Evolutionary conservation across 192 early-diverging fungal species (phyloP), one percentile per base, ranked within the genome.

Genomic region (Coemansia sp.): DNA sequence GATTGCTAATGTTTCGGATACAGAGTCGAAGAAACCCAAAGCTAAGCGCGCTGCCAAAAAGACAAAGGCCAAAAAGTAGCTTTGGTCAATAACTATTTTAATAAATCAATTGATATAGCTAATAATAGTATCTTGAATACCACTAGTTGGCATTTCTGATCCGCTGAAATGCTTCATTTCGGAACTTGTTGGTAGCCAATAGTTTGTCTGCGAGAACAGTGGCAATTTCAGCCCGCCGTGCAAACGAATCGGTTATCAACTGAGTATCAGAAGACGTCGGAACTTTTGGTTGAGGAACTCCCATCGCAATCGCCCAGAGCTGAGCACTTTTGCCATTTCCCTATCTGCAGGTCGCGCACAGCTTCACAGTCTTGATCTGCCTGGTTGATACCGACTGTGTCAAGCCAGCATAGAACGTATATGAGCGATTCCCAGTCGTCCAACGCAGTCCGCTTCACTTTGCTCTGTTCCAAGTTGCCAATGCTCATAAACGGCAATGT

Each of bases 351-450:
- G 9, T 50, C 0, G 73, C 62, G 4, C 59, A 58, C 25, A 66
- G 22, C 58, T 59, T 66, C 51, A 32, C 6, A 32, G 32, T 32
- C 32, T 32, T 32, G 32, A 8, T 32, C 32, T 8, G 32, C 6
- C 6, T 32, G 5, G 32, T 7, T 6, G 5, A 32, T 32, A 32
- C 32, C 32, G 6, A 32, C 0, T 6, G 32, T 32, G 5, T 7
- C 32, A 32, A 32, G 5, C 32, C 32, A 32, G 32, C 66, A 69
- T n/a, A 76, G 10, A 9, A 76, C 6, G 23, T 70, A 70, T 6
- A 76, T 37, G 9, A 76, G 10, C 11, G 69, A 70, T 21, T 76
- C 73, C 73, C 67, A 70, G 23, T 76, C 73, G 37, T 76, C 67
- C 0, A 76, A 43, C 0, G 39, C 58, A 1, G 64, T 64, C 23